Conservation (phyloP, 495 filamentous ascomycete species). For the Amorphotheca resinae region DNA sequence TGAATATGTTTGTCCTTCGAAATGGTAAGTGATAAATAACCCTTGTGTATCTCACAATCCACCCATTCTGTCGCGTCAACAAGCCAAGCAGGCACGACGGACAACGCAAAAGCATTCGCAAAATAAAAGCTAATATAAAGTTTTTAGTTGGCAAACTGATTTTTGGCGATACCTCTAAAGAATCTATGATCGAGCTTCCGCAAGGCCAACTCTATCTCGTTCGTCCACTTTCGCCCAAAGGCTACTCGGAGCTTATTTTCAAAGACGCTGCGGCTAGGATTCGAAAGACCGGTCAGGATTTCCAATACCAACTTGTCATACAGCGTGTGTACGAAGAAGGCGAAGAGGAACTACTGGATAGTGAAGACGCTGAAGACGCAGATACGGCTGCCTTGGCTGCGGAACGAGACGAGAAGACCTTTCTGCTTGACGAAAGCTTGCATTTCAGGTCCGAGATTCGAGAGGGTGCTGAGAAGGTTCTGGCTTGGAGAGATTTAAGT, state of each 20-base stretch:
- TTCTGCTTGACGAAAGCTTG: conserved; percentile 80
- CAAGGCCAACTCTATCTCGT: conserved; percentile 96
- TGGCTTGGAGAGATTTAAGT: conserved; percentile 91
- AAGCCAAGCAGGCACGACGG: conserved; percentile 4
- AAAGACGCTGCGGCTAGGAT: conserved; percentile 91
- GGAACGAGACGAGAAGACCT: conserved; percentile 93
- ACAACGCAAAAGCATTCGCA: neutral
- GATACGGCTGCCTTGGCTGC: conserved; percentile 48
- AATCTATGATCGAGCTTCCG: conserved; percentile 84
- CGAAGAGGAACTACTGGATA: conserved; percentile 76
- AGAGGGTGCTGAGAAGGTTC: conserved; percentile 63
- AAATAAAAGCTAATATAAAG: conserved; percentile 11
- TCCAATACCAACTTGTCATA: conserved; percentile 92
- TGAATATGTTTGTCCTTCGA: conserved; percentile 57
- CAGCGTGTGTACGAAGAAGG: conserved; percentile 96
- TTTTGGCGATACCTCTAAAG: conserved; percentile 85
- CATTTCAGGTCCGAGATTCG: conserved; percentile 77
- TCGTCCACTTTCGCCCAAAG: conserved; percentile 86
- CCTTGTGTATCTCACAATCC: conserved; percentile 22
- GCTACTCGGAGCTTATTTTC: conserved; percentile 97
- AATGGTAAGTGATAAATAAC: conserved; percentile 42
- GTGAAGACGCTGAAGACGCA: conserved; percentile 70
- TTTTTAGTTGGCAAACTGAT: conserved; percentile 72
- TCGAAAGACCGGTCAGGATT: conserved; percentile 82
- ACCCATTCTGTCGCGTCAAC: conserved; percentile 18